Evolutionary conservation across 2,329 filamentous ascomycete genomes (phyloP), one percentile per base, ranked within the genome.

Genomic region (Alternaria dauci): DNA sequence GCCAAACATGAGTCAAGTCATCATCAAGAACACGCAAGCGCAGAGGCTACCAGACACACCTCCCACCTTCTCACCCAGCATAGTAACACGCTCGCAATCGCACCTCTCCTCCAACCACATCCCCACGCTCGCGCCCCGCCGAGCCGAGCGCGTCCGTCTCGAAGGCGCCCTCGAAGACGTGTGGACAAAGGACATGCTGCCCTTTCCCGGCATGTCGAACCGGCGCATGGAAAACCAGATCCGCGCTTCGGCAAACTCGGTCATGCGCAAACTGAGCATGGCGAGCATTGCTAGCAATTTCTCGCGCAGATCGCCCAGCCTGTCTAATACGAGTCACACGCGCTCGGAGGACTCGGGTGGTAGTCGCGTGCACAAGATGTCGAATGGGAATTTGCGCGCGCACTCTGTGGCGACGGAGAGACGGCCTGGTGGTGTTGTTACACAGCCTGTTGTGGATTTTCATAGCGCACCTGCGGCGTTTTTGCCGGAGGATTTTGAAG

Each of bases 181-280:
- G 2, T 97, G 94, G 90, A 96, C 91, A 14, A 88, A 89, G 52
- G 91, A 96, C 57, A 78, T 88, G 18, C 80, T 97, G 42, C 93
- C 93, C 1, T 95, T 91, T 73, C 93, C 94, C 16, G 93, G 93
- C 1, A 94, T 97, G 87, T 86, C 86, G 32, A 83, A 78, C 77
- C 88, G 80, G 77, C 87, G 76, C 77, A 88, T 81, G 80, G 91
- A 96, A 69, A 88, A 91, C 71, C 82, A 92, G 4, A 89, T 95
- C 47, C 86, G 91, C 52, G 87, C 87, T 41, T 93, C 91, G n/a
- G 91, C 93, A 12, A 93, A 92, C 36, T 91, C 91, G 1, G 87
- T 97, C 73, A 96, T 97, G 81, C 87, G 93, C 53, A 96, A 94
- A 75, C 85, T 97, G 64, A 96, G 92, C 78, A 89, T 92, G 71